Percentiles rank a stretch among this genome's conserved stretches.
Conservation (phyloP, 2,329 filamentous ascomycete species). For the Colletotrichum sp. region DNA sequence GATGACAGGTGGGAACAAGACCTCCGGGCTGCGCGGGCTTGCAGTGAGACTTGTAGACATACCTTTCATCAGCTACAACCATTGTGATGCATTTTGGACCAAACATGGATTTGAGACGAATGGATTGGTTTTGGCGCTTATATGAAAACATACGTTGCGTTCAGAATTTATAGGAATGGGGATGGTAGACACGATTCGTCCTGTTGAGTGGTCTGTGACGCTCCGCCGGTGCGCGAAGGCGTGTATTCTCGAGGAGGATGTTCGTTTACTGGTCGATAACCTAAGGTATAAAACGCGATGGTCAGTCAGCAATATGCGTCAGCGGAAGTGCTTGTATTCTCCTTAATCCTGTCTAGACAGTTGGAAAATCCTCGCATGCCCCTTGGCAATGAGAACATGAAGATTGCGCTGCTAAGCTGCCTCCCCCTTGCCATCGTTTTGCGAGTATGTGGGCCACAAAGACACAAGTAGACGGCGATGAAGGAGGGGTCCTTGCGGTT, state of each 20-base stretch:
- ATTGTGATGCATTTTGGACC: neutral
- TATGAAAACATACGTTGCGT: accelerated
- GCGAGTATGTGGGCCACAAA: neutral
- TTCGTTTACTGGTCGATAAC: neutral
- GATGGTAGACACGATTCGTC: accelerated
- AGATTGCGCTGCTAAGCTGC: neutral
- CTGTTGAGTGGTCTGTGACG: neutral
- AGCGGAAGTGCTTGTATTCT: too few species aligned
- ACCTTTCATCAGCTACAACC: accelerated
- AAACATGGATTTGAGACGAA: too few species aligned
- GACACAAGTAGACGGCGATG: too few species aligned
- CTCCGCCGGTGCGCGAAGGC: neutral
- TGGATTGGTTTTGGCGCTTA: accelerated
- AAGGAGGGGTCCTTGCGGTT: too few species aligned
- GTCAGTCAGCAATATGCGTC: too few species aligned
- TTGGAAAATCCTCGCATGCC: neutral
- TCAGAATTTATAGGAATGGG: accelerated
- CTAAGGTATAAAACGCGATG: neutral
- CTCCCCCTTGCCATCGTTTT: neutral
- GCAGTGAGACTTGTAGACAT: neutral
- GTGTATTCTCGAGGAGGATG: neutral
- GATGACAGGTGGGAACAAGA: accelerated
- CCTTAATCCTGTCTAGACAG: neutral
- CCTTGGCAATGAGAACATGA: neutral
- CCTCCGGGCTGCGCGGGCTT: neutral